These are phyloP conservation scores for Colletotrichum sp. DNA, from an alignment of 2,329 filamentous ascomycete genomes.

Conservation along the genomic window DNA sequence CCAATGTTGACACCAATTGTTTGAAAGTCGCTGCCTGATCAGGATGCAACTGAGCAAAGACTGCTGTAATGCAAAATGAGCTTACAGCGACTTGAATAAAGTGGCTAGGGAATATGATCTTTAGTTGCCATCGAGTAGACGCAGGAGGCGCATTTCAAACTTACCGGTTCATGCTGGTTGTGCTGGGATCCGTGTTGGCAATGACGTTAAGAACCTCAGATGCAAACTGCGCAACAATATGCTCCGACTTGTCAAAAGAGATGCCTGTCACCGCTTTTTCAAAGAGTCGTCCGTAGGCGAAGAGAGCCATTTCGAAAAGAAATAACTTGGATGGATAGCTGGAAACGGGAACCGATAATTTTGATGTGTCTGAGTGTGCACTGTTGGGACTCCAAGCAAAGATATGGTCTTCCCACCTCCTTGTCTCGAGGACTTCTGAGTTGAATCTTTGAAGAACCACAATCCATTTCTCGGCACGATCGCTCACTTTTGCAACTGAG, in stretches of 20 bases:
- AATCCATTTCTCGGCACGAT: neutral
- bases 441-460: neutral
- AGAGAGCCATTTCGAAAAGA: neutral
- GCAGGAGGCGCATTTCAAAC: fast-evolving
- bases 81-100: neutral
- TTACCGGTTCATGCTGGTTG: neutral
- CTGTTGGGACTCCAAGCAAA: neutral
- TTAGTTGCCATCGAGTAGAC: neutral
- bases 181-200: neutral
- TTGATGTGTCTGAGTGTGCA: neutral
- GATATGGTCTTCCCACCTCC: neutral
- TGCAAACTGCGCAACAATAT: neutral
- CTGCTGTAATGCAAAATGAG: neutral
- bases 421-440: neutral
- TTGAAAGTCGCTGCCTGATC: neutral
- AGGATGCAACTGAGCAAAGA: neutral
- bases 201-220: neutral
- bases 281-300: neutral
- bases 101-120: neutral
- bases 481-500: neutral
- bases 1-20: neutral
- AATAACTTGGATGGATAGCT: neutral
- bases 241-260: neutral
- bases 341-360: neutral
- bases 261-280: neutral